Base-by-base conservation (phyloP, 495 filamentous ascomycete genomes). In the Patellaria atrata region DNA sequence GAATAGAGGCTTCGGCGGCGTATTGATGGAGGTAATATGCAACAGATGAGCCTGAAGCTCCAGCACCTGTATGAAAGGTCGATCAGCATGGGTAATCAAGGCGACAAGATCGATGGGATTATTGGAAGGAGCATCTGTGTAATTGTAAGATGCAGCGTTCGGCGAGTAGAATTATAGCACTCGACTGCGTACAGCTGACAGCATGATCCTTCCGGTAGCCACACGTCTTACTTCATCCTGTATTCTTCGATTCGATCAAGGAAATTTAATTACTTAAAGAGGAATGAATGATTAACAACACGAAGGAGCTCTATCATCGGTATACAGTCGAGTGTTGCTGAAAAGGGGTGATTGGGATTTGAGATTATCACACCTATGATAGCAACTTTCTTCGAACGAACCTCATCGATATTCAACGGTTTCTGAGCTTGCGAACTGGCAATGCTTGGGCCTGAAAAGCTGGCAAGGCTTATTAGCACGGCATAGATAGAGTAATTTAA, bases 21-120 rank as follows among this genome's bases (percentile, higher is more conserved):
- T 73, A 82, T 47, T 78, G 70, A 26, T 65, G 68, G 22, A 99
- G 58, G 43, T 83, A 71, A 53, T 87, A 89, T 22, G 91, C 87
- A 7, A 85, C 63, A 9, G 86, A 91, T 2, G 91, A 70, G 9
- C 89, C 91, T 12, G 69, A 91, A 29, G 89, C 75, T 16, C 89
- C 89, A 55, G 89, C 89, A 39, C 89, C 87, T 94, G 22, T 23
- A 14, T 31, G 14, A 8, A 15, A 9, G 15, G 21, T 22, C 8
- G 20, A 36, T 35, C n/a, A 45, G 37, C 15, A 12, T 27, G 17
- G 7, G 20, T 12, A 10, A 20, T 17, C 14, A 15, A 10, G 17
- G 5, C 1, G 3, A 17, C 27, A 8, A 22, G 28, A 21, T 27
- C 15, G 19, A 27, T 17, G 22, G 4, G n/a, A 27, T 11, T 12